These are phyloP conservation scores for Pilatotrama ljubarskyi DNA, from an alignment of 768 basidiomycete species.

Conservation along the genomic window DNA sequence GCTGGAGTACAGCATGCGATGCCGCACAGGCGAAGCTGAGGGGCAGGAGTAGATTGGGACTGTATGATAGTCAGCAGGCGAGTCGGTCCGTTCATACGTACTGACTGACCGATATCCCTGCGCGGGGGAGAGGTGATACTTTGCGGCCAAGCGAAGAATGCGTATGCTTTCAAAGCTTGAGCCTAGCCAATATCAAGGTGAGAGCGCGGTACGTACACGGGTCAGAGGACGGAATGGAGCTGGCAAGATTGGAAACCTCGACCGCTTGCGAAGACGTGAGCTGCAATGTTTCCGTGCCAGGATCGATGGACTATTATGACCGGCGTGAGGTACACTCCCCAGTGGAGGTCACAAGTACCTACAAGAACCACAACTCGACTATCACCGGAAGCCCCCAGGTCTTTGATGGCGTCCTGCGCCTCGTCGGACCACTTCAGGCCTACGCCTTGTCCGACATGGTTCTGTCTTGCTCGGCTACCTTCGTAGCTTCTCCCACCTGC, in stretches of 20 bases:
- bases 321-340: background rate
- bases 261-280: conserved; percentile 44
- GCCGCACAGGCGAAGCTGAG: conserved; percentile 72
- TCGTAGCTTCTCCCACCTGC: conserved; percentile 51
- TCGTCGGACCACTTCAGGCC: conserved; percentile 70
- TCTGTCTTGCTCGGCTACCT: conserved; percentile 55
- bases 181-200: conserved; percentile 2
- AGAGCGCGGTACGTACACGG: conserved; percentile 44
- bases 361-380: conserved; percentile 68
- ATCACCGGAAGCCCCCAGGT: conserved; percentile 50
- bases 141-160: conserved; percentile 68
- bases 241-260: conserved; percentile 45
- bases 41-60: conserved; percentile 96
- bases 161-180: conserved; percentile 43
- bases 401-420: conserved; percentile 61
- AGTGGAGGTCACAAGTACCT: conserved; percentile 28
- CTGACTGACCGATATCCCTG: conserved; percentile 57
- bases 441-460: conserved; percentile 58
- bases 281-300: conserved; percentile 57
- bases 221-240: conserved; percentile 53
- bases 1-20: conserved; percentile 88
- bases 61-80: conserved; percentile 29
- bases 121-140: conserved; percentile 37
- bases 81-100: background rate
- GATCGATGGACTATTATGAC: conserved; percentile 60